A percentile compares a stretch with the other conserved stretches of the same genome.
These are phyloP conservation scores for Syncephalastrum racemosum DNA, from an alignment of 371 early-diverging fungal species.

Conservation along the genomic window DNA sequence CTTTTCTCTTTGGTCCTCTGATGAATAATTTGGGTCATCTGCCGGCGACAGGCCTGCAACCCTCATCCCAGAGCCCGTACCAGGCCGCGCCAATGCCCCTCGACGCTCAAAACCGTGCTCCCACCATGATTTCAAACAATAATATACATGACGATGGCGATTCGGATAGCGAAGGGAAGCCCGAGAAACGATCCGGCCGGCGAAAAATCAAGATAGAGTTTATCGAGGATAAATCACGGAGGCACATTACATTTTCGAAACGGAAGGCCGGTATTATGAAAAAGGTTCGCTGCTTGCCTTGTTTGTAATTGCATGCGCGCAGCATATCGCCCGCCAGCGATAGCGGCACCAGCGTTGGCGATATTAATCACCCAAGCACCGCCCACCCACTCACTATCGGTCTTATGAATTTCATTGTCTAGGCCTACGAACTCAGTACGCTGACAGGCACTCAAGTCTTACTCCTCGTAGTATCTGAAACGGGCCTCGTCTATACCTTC, in stretches of 20 bases:
- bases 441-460: constrained; percentile 98
- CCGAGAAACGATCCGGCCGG: constrained; percentile 66
- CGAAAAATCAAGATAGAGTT: constrained; percentile 94
- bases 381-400: too few relatives aligned
- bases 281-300: constrained; percentile 55
- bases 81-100: constrained; percentile 1
- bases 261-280: constrained; percentile 98
- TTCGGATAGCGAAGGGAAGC: constrained; percentile 20
- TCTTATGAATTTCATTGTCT: constrained; percentile 21
- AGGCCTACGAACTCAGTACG: constrained; percentile 96
- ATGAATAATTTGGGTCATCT: constrained; percentile 6
- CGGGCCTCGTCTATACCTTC: constrained; percentile 98
- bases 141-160: constrained; percentile 13
- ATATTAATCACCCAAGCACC: too few relatives aligned
- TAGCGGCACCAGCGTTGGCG: too few relatives aligned
- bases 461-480: constrained; percentile 95
- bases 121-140: constrained; percentile 1
- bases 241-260: constrained; percentile 97
- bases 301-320: too few relatives aligned
- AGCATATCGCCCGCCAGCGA: too few relatives aligned
- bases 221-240: constrained; percentile 88
- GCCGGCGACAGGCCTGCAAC: neutral
- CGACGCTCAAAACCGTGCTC: neutral
- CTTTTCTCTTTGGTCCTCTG: constrained; percentile 1
- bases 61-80: too few relatives aligned